phyloP scores from a whole-genome alignment of 148 eudicot species.

The Rhododendron ovatum region DNA sequence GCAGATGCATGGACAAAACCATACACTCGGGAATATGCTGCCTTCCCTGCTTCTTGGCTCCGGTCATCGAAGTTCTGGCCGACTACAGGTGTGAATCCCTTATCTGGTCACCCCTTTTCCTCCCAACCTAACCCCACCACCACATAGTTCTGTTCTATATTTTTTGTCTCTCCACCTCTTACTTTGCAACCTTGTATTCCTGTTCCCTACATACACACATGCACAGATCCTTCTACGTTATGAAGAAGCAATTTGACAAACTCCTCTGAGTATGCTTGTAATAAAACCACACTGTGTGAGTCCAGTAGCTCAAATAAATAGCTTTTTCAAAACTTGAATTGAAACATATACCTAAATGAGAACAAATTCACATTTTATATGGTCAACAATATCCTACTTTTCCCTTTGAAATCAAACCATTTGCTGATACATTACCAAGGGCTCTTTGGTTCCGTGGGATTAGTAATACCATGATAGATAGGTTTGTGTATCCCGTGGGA shows the following conservation, averaged over 20 bases:
- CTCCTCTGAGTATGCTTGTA: background rate
- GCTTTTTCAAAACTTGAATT: background rate
- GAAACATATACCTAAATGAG: no score
- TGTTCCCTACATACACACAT: background rate
- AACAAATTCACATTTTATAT: background rate
- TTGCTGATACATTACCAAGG: background rate
- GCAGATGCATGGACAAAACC: conserved; percentile 94
- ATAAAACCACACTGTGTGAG: background rate
- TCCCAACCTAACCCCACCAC: background rate
- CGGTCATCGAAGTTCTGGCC: conserved; percentile 95
- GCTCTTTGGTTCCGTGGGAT: background rate
- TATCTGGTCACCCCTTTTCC: background rate
- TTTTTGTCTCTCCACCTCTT: background rate
- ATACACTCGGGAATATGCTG: conserved; percentile 94
- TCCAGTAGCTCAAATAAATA: background rate
- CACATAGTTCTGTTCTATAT: background rate
- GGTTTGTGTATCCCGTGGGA: background rate
- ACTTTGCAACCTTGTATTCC: background rate
- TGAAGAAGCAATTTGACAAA: background rate
- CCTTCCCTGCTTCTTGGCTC: conserved; percentile 94
- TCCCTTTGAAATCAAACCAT: background rate
- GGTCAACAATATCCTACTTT: background rate
- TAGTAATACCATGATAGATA: background rate
- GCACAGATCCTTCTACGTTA: background rate
- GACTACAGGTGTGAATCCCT: conserved; percentile 54